These are phyloP conservation scores for Gossypium herbaceum DNA, from an alignment of 345 rosid genomes.

Conservation along the genomic window DNA sequence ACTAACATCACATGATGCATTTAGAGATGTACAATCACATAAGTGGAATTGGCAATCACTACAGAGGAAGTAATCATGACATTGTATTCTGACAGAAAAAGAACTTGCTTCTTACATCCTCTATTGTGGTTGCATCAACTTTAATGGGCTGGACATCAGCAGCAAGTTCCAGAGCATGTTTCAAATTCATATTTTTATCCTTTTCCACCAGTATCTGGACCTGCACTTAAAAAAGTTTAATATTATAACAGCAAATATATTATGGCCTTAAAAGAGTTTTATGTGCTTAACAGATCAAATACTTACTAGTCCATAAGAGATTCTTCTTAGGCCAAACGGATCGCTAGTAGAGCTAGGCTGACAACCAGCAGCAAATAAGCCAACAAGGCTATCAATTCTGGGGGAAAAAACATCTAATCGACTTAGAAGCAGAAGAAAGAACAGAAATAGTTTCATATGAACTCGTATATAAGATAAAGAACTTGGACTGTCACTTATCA, in stretches of 20 bases:
- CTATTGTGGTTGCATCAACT: constrained; percentile 50
- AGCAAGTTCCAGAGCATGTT: constrained; percentile 57
- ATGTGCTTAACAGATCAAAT: constrained; percentile 10
- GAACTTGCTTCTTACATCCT: constrained; percentile 57
- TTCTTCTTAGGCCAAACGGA: constrained; percentile 91
- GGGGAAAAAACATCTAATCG: constrained; percentile 14
- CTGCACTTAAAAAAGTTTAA: constrained; percentile 34
- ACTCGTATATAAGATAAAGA: neutral
- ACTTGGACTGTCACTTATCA: neutral
- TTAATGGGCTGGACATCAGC: constrained; percentile 71
- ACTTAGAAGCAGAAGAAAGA: constrained; percentile 15
- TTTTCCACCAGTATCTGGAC: constrained; percentile 85
- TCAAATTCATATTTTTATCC: constrained; percentile 60
- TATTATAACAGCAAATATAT: constrained; percentile 9
- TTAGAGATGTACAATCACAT: neutral
- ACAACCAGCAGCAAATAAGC: constrained; percentile 96
- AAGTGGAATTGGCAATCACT: neutral
- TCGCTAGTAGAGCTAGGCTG: constrained; percentile 94
- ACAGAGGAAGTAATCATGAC: constrained; percentile 3
- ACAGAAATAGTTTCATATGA: neutral
- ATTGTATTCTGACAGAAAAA: neutral
- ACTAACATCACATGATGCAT: neutral
- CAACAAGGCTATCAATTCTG: constrained; percentile 93
- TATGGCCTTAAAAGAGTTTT: neutral
- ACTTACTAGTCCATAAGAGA: constrained; percentile 91